Evolutionary conservation across 352 stramenopile genomes (phyloP), one percentile per base, ranked within the genome.

Genomic region (Globisporangium radiosum): DNA sequence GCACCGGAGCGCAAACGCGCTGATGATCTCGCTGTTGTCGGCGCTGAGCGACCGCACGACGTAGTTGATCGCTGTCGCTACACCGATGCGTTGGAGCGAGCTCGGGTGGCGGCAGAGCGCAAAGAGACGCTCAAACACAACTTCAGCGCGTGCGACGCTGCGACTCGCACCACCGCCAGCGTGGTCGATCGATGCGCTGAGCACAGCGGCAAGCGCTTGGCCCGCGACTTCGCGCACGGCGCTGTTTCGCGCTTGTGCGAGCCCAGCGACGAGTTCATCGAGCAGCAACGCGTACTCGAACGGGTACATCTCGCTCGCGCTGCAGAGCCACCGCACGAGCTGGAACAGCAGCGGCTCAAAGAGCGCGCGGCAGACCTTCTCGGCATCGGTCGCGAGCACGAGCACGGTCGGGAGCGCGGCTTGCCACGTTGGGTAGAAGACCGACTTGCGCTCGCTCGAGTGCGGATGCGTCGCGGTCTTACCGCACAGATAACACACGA

Each of bases 261-360:
- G 57, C 37, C 76, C 75, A n/a, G 59, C 50, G 7, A 78, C 71
- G 10, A 92, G 53, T 33, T 87, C 64, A 39, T 92, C 79, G 19
- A 92, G 60, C 15, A 92, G 63, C 52, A 60, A 64, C 8, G 77
- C 63, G 58, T 84, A 88, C 60, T 94, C 85, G 55, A 86, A 88
- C 8, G 80, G 78, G 60, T 78, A 90, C 8, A 65, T 66, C 9
- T 82, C 72, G 25, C 66, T 76, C 49, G 76, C 78, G 37, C 66
- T 75, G 60, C 71, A 79, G 15, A 91, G 59, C 85, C 85, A 94
- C 5, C 72, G 78, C 50, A 85, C 60, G 36, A 92, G 48, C 64
- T 94, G 82, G 37, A 91, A 88, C 7, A 92, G 57, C 15, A 92
- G 55, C 4, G 85, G 81, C 36, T 88, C 70, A 54, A 94, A 92